Percentiles rank a stretch among this genome's conserved stretches.
phyloP scores from a whole-genome alignment of 768 basidiomycete genomes.

The Hygrophoropsis aurantiaca region DNA sequence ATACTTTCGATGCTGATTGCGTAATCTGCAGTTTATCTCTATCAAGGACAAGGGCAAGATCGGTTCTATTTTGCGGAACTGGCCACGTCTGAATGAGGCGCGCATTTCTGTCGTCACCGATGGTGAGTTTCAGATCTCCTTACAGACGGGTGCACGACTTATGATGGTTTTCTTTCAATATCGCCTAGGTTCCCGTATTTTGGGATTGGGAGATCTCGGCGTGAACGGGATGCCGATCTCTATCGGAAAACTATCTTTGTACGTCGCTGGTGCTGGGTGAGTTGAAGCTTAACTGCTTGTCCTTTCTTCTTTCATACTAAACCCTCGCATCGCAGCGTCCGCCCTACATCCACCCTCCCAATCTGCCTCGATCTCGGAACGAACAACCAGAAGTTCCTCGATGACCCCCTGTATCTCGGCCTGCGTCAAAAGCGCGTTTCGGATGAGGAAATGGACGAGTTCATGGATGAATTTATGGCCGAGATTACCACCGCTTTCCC shows the following conservation, averaged over 20 bases:
- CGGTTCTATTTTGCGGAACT: constrained; percentile 63
- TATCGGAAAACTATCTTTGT: constrained; percentile 90
- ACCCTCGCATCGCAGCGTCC: too few relatives aligned
- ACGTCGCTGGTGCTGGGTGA: constrained; percentile 87
- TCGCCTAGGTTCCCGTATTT: constrained; percentile 73
- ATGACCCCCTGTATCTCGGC: constrained; percentile 90
- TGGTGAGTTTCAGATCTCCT: constrained; percentile 41
- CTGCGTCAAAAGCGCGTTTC: constrained; percentile 68
- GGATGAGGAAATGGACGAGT: constrained; percentile 66
- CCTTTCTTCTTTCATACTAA: constrained; percentile 6
- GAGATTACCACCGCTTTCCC: constrained; percentile 78
- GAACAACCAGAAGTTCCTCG: constrained; percentile 74
- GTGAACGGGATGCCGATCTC: constrained; percentile 87
- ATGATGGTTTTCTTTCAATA: constrained; percentile 5
- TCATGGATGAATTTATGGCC: constrained; percentile 93
- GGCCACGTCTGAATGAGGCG: constrained; percentile 73
- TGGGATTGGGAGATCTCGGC: constrained; percentile 84
- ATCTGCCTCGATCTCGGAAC: constrained; percentile 90
- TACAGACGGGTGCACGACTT: not conserved
- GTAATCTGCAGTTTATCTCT: constrained; percentile 65
- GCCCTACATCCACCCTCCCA: constrained; percentile 75
- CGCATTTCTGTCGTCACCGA: constrained; percentile 93
- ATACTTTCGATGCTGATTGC: constrained; percentile 14
- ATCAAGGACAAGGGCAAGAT: constrained; percentile 84
- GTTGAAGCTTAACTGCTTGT: too few relatives aligned